Percentiles rank a stretch among this genome's conserved stretches.
These are phyloP conservation scores for Vitis hybrid DNA, from an alignment of 177 flowering plant genomes.

Conservation along the genomic window DNA sequence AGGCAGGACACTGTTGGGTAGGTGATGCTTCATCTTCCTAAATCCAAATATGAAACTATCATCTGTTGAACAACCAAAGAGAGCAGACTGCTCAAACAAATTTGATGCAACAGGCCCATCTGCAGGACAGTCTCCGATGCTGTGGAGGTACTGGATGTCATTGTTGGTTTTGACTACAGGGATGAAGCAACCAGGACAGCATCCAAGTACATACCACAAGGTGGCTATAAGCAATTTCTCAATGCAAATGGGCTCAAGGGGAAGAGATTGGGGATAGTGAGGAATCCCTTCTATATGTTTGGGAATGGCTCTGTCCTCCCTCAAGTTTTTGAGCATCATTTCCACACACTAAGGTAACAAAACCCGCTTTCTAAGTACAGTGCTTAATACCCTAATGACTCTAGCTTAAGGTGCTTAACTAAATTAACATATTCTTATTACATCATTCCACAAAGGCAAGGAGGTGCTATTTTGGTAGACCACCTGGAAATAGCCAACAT, in stretches of 20 bases:
- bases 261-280: conserved; percentile 50
- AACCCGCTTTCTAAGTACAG: background rate
- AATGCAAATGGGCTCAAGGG: conserved; percentile 44
- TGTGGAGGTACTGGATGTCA: conserved; percentile 50
- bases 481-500: conserved; percentile 32
- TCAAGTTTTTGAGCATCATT: conserved; percentile 31
- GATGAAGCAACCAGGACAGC: conserved; percentile 49
- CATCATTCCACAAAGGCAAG: conserved; percentile 17
- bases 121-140: conserved; percentile 65
- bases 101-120: conserved; percentile 40
- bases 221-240: conserved; percentile 55
- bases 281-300: conserved; percentile 29
- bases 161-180: conserved; percentile 44
- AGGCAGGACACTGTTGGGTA: conserved; percentile 37
- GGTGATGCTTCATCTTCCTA: background rate
- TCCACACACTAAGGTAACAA: conserved; percentile 37
- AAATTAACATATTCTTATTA: background rate
- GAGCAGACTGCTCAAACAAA: background rate
- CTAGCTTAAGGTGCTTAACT: background rate
- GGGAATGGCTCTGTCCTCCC: conserved; percentile 2
- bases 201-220: conserved; percentile 38
- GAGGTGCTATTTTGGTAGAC: conserved; percentile 42
- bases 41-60: too few relatives aligned
- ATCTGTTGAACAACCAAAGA: too few relatives aligned
- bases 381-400: background rate